Conservation (phyloP, 202 grass and related monocot genomes). For the Schoenoplectus tabernaemontani region DNA sequence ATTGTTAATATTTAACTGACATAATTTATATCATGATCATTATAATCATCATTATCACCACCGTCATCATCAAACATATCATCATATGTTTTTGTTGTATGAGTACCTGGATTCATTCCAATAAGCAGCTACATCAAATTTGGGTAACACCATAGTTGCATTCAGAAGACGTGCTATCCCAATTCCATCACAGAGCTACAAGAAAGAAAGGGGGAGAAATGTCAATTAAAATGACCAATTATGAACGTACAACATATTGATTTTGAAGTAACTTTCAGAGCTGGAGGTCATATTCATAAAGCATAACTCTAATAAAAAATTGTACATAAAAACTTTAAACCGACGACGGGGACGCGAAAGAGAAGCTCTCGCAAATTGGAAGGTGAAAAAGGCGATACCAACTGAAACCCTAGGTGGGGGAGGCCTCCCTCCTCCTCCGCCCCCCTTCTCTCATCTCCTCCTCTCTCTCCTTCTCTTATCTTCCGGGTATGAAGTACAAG, state of each 20-base stretch:
- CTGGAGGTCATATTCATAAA: not conserved
- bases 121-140: constrained; percentile 87
- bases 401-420: no score
- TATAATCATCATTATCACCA: not conserved
- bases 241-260: not conserved
- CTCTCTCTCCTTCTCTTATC: no score
- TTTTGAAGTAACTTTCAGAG: not conserved
- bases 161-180: constrained; percentile 68
- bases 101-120: constrained; percentile 96
- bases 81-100: not conserved
- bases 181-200: constrained; percentile 88
- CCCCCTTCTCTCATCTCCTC: no score
- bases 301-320: not conserved
- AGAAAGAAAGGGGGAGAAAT: not conserved
- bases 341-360: no score
- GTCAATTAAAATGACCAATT: not conserved
- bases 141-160: constrained; percentile 77
- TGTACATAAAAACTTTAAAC: no score
- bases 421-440: no score
- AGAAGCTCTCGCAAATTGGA: no score
- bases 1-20: not conserved
- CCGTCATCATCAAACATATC: not conserved
- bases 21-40: not conserved
- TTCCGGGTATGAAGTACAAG: no score
- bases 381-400: no score